Conservation (phyloP, 2,329 filamentous ascomycete genomes). For the Ophiostoma triangulosporum region DNA sequence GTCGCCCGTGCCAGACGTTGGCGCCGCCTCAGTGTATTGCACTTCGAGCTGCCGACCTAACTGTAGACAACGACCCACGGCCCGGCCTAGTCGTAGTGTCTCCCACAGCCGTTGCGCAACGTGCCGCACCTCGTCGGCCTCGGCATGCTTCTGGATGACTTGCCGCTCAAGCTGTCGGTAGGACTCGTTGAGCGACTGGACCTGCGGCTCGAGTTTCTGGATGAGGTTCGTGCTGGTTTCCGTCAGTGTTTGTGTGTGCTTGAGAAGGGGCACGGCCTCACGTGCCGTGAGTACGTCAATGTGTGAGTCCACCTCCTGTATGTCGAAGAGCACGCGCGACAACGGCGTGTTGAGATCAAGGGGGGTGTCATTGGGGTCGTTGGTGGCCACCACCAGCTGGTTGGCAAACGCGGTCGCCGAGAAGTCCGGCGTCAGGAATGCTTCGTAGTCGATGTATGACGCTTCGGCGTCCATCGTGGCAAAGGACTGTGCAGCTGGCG, state of each 20-base stretch:
- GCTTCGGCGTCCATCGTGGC: constrained; percentile 31
- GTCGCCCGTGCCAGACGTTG: constrained; percentile 28
- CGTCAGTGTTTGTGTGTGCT: constrained; percentile 63
- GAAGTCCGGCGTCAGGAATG: constrained; percentile 75
- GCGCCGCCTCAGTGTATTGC: constrained; percentile 43
- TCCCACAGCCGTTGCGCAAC: constrained; percentile 70
- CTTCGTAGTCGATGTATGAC: constrained; percentile 92
- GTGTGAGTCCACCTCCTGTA: constrained; percentile 92
- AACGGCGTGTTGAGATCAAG: constrained; percentile 90
- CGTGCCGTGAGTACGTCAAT: constrained; percentile 82
- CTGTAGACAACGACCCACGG: constrained; percentile 65
- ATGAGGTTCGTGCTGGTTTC: constrained; percentile 60
- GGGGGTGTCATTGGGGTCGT: constrained; percentile 79
- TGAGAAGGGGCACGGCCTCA: constrained; percentile 66
- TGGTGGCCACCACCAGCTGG: constrained; percentile 73
- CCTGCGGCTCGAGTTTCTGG: constrained; percentile 63
- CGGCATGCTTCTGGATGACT: constrained; percentile 72
- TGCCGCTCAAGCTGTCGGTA: constrained; percentile 79
- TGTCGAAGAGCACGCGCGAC: constrained; percentile 86
- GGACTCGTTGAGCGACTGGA: constrained; percentile 67
- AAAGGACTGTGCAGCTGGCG: constrained; percentile 18
- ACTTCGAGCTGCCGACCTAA: constrained; percentile 76
- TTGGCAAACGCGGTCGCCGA: constrained; percentile 76
- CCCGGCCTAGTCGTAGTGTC: constrained; percentile 62
- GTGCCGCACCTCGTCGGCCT: constrained; percentile 67